These are phyloP conservation scores for Pleurotus tuber-regium DNA, from an alignment of 768 basidiomycete species.

Conservation along the genomic window DNA sequence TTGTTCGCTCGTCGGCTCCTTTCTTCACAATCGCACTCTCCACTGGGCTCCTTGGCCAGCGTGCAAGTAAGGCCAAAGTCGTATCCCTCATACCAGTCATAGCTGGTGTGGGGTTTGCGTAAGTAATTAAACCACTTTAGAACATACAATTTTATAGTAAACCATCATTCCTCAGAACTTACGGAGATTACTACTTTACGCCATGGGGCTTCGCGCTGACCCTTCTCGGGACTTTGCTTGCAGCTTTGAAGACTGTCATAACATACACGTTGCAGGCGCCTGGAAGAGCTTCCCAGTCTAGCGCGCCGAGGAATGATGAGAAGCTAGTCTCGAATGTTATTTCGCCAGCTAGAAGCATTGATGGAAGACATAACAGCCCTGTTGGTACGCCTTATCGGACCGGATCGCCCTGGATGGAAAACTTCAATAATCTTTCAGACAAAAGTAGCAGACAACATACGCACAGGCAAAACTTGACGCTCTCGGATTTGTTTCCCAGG, in stretches of 20 bases:
- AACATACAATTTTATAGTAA: conserved; percentile 2
- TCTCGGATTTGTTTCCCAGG: background rate
- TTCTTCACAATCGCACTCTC: conserved; percentile 88
- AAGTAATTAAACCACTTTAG: conserved; percentile 25
- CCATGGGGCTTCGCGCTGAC: conserved; percentile 82
- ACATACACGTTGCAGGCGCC: conserved; percentile 78
- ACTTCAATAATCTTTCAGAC: background rate
- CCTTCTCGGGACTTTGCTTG: conserved; percentile 85
- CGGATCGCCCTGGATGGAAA: background rate
- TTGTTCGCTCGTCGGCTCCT: conserved; percentile 89
- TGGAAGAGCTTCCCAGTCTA: conserved; percentile 12
- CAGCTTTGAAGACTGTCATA: conserved; percentile 90
- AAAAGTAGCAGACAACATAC: background rate
- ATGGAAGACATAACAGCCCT: too few species aligned
- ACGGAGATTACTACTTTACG: conserved; percentile 95
- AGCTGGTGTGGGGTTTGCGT: conserved; percentile 90
- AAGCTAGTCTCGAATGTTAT: conserved; percentile 1
- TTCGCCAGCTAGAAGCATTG: background rate
- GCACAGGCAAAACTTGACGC: background rate
- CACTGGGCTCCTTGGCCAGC: conserved; percentile 59
- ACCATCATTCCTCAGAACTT: conserved; percentile 56
- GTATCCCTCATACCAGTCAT: conserved; percentile 82
- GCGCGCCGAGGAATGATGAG: conserved; percentile 10
- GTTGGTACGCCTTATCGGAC: background rate
- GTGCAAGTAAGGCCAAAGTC: conserved; percentile 60